Percentiles rank a stretch among this genome's conserved stretches.
These are phyloP conservation scores for Sclerotinia trifoliorum DNA, from an alignment of 2,329 filamentous ascomycete genomes.

Conservation along the genomic window DNA sequence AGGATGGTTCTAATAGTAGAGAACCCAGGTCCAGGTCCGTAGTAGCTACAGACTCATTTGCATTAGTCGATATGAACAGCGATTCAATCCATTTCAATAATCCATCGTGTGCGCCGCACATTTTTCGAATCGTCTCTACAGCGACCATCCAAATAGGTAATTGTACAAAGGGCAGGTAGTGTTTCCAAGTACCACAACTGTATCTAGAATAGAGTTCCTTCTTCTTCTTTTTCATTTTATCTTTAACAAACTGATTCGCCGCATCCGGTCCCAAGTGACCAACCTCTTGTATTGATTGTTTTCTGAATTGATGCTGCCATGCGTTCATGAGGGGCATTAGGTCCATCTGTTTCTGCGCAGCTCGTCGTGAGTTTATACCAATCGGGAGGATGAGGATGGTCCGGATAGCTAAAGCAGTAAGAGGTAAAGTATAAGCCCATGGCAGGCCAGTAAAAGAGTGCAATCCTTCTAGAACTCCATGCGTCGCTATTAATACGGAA, in stretches of 20 bases:
- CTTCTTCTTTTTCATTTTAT: slow-evolving; percentile 34
- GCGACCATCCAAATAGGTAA: slow-evolving; percentile 48
- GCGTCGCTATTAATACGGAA: slow-evolving; percentile 45
- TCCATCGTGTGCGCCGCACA: slow-evolving; percentile 46
- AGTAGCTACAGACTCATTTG: neutral
- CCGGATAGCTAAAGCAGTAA: slow-evolving; percentile 53
- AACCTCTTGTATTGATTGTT: slow-evolving; percentile 34
- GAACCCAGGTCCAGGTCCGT: slow-evolving; percentile 2
- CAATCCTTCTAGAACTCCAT: slow-evolving; percentile 50
- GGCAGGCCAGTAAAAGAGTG: slow-evolving; percentile 49
- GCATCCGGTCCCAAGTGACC: slow-evolving; percentile 32
- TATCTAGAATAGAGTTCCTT: slow-evolving; percentile 40
- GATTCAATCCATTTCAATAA: slow-evolving; percentile 42
- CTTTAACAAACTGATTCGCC: slow-evolving; percentile 26
- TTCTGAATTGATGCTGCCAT: slow-evolving; percentile 39
- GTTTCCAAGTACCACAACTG: slow-evolving; percentile 41
- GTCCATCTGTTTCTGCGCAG: slow-evolving; percentile 44
- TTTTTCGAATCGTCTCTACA: slow-evolving; percentile 49
- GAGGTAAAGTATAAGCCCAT: slow-evolving; percentile 55
- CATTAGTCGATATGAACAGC: slow-evolving; percentile 13
- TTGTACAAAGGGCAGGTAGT: slow-evolving; percentile 42
- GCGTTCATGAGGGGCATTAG: slow-evolving; percentile 45
- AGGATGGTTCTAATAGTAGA: slow-evolving; percentile 33
- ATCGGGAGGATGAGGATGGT: slow-evolving; percentile 48
- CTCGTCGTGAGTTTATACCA: slow-evolving; percentile 44